Evolutionary conservation across 2,329 filamentous ascomycete genomes (phyloP), one percentile per base, ranked within the genome.

Genomic region (Penicillium palitans): DNA sequence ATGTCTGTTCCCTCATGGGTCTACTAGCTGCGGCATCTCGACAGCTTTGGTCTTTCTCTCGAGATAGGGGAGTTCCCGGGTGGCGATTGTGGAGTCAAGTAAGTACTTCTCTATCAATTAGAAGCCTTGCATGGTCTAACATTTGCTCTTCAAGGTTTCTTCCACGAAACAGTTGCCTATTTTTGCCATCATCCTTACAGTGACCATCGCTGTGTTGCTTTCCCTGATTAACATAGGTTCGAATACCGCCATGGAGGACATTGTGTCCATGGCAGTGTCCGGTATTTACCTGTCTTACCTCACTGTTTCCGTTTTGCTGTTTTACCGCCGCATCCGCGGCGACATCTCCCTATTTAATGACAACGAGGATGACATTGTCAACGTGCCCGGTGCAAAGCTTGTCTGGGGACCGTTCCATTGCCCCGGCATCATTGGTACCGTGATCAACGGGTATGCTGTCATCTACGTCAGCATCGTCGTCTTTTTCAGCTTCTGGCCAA

Each of bases 191-290:
- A 31, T 68, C 2, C 31, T 69, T 4, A 70, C 72, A 13, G 62
- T 70, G 9, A 44, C 61, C 12, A 61, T 76, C 58, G 66, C 65
- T 31, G 59, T 63, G 2, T 68, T 81, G 5, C 68, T 82, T 15
- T 75, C 75, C 2, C 68, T 82, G 24, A 82, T 84, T 70, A 82
- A 81, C 67, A 77, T 84, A 47, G 81, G 80, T 13, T 81, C 79
- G 7, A 61, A 74, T 2, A 72, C 77, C 15, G 82, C 80, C 10
- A 79, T 83, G 66, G 80, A 82, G 66, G 78, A 77, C 59, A 76
- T 83, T 58, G 72, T 78, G 3, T 81, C 79, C 1, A 73, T 84
- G 25, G 76, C 75, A 2, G 72, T 79, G 37, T 74, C 74, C 13
- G 76, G 78, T 1, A 70, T 82, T 15, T 74, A 82, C 27, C 73